These are phyloP conservation scores for Fibroporia radiculosa DNA, from an alignment of 768 basidiomycete genomes.

Conservation along the genomic window DNA sequence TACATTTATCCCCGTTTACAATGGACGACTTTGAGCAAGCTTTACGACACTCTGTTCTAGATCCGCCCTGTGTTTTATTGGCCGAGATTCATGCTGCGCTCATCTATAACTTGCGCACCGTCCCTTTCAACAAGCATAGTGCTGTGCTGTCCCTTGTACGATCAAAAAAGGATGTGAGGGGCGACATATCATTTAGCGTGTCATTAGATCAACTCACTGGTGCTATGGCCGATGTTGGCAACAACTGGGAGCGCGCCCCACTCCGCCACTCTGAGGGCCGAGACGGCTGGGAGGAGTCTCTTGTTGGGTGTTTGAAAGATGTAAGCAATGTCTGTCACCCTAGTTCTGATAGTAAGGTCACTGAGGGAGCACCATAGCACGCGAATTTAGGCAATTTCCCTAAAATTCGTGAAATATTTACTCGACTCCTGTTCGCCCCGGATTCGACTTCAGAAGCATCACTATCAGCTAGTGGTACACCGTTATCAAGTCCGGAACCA, in stretches of 20 bases:
- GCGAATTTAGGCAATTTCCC: slow-evolving; percentile 70
- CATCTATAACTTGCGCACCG: slow-evolving; percentile 84
- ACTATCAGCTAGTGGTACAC: slow-evolving; percentile 37
- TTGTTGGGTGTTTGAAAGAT: slow-evolving; percentile 84
- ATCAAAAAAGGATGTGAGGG: slow-evolving; percentile 32
- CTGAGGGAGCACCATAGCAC: slow-evolving; percentile 39
- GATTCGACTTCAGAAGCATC: slow-evolving; percentile 39
- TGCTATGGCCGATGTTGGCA: slow-evolving; percentile 75
- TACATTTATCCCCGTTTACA: slow-evolving; percentile 82
- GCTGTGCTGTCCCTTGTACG: slow-evolving; percentile 61
- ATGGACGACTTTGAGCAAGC: slow-evolving; percentile 91
- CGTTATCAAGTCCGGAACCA: slow-evolving; percentile 39
- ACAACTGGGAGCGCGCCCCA: slow-evolving; percentile 79
- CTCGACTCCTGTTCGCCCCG: slow-evolving; percentile 65
- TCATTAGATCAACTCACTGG: slow-evolving; percentile 53
- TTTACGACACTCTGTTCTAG: slow-evolving; percentile 63
- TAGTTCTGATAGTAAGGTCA: too few relatives aligned
- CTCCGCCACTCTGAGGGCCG: slow-evolving; percentile 66
- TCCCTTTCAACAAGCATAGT: slow-evolving; percentile 67
- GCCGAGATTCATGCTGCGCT: slow-evolving; percentile 86
- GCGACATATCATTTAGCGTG: slow-evolving; percentile 42
- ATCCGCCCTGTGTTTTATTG: slow-evolving; percentile 69
- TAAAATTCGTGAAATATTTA: slow-evolving; percentile 60
- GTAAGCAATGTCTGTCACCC: slow-evolving; percentile 52
- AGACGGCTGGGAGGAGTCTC: slow-evolving; percentile 86